A percentile compares a stretch with the other conserved stretches of the same genome.
Conservation (phyloP, 352 stramenopile species). For the Globisporangium nunn region DNA sequence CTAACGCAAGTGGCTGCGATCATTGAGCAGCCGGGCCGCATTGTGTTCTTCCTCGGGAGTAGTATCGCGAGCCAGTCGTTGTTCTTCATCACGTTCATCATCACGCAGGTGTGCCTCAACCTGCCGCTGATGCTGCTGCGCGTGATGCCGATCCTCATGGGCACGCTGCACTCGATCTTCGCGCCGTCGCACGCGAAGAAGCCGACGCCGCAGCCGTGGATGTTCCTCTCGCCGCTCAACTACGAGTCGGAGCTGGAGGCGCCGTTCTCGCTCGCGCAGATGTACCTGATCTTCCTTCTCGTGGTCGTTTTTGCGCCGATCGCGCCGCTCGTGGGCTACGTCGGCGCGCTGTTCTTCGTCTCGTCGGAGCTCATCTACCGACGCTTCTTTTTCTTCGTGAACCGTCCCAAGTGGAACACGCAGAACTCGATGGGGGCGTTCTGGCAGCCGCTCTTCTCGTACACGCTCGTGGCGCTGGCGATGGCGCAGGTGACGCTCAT, state of each 20-base stretch:
- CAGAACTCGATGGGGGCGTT: slow-evolving; percentile 57
- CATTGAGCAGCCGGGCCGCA: slow-evolving; percentile 45
- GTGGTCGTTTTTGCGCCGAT: slow-evolving; percentile 69
- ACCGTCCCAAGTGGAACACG: slow-evolving; percentile 43
- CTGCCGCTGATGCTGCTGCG: slow-evolving; percentile 58
- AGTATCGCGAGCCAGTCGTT: slow-evolving; percentile 71
- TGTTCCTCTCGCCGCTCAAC: slow-evolving; percentile 47
- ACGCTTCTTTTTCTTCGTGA: slow-evolving; percentile 63
- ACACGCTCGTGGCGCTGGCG: slow-evolving; percentile 50
- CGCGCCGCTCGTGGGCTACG: slow-evolving; percentile 59
- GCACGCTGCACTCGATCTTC: slow-evolving; percentile 31
- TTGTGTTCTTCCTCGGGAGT: slow-evolving; percentile 66
- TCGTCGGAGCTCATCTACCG: slow-evolving; percentile 66
- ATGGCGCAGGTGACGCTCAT: slow-evolving; percentile 61
- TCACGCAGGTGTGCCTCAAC: slow-evolving; percentile 61
- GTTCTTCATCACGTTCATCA: slow-evolving; percentile 77
- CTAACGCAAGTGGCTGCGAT: slow-evolving; percentile 50
- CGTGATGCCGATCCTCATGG: slow-evolving; percentile 37
- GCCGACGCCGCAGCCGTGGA: slow-evolving; percentile 38
- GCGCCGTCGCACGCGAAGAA: slow-evolving; percentile 48
- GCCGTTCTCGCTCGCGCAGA: slow-evolving; percentile 49
- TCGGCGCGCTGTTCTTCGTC: slow-evolving; percentile 56
- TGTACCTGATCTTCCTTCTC: slow-evolving; percentile 69
- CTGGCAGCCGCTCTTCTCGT: slow-evolving; percentile 64
- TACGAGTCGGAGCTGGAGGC: slow-evolving; percentile 46